Evolutionary conservation across 2,329 filamentous ascomycete species (phyloP), one percentile per base, ranked within the genome.

Genomic region (Diaporthe nobilis): DNA sequence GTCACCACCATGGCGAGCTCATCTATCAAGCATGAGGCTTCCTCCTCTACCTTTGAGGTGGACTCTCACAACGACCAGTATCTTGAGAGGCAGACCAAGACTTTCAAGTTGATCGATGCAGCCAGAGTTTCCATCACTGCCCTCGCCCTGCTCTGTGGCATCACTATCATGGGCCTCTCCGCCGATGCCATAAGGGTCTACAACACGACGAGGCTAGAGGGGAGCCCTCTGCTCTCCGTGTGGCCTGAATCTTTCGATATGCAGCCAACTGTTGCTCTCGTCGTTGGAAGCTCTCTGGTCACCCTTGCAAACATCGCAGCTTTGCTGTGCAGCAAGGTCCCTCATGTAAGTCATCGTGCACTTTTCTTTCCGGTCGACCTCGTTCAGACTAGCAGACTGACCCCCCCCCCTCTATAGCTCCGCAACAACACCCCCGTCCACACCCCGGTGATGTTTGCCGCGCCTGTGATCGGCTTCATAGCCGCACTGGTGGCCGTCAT

Each of bases 161-260:
- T 92, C 78, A 87, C 85, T 25, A 85, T 90, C 71, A 82, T 92
- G 10, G 90, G 88, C 37, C 85, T 91, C 15, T 86, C 90, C 4
- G 89, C 85, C 78, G 86, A 92, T 80, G 85, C 89, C 8, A 82
- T 92, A 57, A 82, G 85, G 42, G 87, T 90, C 51, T 92, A 91
- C 83, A 85, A 90, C 78, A 83, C 83, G 39, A 92, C 91, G 2
- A 85, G 88, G 74, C 81, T 90, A 22, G 79, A 88, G 0, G 80
- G 81, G 25, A 85, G 87, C 61, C 89, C 85, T 79, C 79, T 88
- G 31, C 85, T 92, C 25, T 85, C 90, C 0, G 80, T 92, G 67
- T 93, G 91, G 91, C 91, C 91, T 0, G 82, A 85, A 20, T 82
- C 87, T 42, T 90, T 92, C 79, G 87, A 92, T 80, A 80, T 91